Conservation (phyloP, 2,329 filamentous ascomycete species). For the Rhinocladiella mackenziei region DNA sequence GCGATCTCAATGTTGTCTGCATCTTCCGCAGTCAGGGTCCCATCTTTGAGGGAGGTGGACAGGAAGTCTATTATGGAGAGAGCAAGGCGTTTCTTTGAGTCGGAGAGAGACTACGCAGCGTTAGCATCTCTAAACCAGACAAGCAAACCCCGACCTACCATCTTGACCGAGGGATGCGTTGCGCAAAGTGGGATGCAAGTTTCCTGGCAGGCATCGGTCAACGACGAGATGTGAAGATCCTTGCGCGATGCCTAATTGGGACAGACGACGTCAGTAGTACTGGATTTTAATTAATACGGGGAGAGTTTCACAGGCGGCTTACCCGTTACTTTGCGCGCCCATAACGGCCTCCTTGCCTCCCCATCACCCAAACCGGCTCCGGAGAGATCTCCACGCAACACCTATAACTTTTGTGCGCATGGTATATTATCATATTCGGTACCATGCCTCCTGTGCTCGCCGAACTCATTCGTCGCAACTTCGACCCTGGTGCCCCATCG, state of each 20-base stretch:
- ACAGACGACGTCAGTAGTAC: too few relatives aligned
- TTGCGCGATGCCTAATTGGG: too few relatives aligned
- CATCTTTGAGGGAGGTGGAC: constrained; percentile 75
- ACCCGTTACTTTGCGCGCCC: too few relatives aligned
- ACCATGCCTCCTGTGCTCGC: constrained; percentile 8
- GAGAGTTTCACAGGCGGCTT: too few relatives aligned
- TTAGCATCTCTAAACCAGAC: background rate
- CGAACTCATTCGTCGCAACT: constrained; percentile 4
- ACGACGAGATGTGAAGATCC: too few relatives aligned
- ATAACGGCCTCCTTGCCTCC: too few relatives aligned
- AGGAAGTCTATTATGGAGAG: constrained; percentile 98
- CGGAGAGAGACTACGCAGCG: constrained; percentile 29
- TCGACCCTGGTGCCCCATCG: constrained; percentile 10
- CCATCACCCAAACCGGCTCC: too few relatives aligned
- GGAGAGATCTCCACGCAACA: background rate
- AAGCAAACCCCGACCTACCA: constrained; percentile 3
- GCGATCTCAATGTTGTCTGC: constrained; percentile 92
- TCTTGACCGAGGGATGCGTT: background rate
- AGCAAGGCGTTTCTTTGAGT: constrained; percentile 80
- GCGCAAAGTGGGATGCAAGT: background rate
- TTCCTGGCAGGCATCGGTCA: background rate
- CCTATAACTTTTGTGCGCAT: background rate
- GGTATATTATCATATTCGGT: background rate
- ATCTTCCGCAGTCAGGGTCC: constrained; percentile 82
- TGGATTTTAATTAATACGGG: too few relatives aligned